Percentiles rank a stretch among this genome's conserved stretches.
These are phyloP conservation scores for Angophora floribunda DNA, from an alignment of 345 rosid species.

Conservation along the genomic window DNA sequence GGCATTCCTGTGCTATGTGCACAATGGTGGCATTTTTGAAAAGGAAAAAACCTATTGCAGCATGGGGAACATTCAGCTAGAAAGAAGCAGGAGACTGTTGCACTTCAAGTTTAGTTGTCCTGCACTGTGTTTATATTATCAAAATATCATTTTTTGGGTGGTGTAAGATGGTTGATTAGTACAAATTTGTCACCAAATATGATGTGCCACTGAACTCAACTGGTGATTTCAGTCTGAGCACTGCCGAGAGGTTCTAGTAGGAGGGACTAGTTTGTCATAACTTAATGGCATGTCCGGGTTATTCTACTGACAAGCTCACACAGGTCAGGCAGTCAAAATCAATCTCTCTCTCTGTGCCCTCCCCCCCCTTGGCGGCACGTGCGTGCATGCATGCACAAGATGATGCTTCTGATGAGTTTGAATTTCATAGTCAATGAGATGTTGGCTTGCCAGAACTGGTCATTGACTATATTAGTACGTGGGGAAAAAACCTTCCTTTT, in stretches of 20 bases:
- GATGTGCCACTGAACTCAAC: background rate
- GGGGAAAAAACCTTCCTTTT: background rate
- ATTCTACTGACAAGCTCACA: background rate
- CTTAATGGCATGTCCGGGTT: background rate
- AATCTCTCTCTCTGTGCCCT: background rate
- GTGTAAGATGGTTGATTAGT: background rate
- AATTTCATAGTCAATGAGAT: background rate
- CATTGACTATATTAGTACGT: background rate
- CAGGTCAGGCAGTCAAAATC: background rate
- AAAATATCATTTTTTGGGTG: background rate
- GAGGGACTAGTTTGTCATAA: background rate
- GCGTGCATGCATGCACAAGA: accelerated
- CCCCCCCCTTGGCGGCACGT: background rate
- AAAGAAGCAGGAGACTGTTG: background rate
- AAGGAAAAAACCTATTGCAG: background rate
- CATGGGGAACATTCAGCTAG: background rate
- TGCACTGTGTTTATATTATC: background rate
- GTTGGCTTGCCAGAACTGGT: background rate
- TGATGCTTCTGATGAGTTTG: background rate
- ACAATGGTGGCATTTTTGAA: background rate
- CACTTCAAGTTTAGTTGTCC: background rate
- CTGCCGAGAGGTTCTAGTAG: background rate
- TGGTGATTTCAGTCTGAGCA: background rate
- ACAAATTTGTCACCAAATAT: background rate
- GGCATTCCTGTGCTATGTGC: background rate